Base-by-base conservation (phyloP, 345 rosid genomes). In the Eucalyptus sp. region DNA sequence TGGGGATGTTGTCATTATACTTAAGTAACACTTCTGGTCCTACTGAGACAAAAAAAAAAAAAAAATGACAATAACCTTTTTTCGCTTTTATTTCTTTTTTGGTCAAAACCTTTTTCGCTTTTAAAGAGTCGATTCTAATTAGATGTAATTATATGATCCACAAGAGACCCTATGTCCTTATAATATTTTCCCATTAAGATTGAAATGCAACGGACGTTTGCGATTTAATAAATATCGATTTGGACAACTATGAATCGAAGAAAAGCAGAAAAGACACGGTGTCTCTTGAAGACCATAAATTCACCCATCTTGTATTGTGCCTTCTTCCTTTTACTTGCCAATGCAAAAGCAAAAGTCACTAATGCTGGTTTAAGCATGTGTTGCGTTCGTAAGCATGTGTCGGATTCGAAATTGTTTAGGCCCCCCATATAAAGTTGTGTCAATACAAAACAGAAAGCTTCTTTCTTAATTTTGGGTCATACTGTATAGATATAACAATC, bases 1-100 rank as follows among this genome's bases (percentile, higher is more conserved):
- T 3, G 27, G 25, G 27, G 12, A 56, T 56, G 13, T 2, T 56
- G 5, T 56, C 1, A 22, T 20, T 0, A 56, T 56, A 56, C 27
- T 1, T 24, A 24, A 9, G 13, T 22, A 24, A 56, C 62, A 4
- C 11, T 9, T 56, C 4, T 56, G 13, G 62, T 56, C 5, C 5
- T 4, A 27, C 1, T 22, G 5, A 8, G 60, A 22, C 27, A 22
- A 20, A 20, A 54, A 54, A 3, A 54, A 50, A 50, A 50, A 6
- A 12, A 54, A 54, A 56, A 56, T 56, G 13, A 56, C 13, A 0
- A 56, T 20, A 54, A 18, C 11, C 22, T 0, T 51, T 51, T 51
- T 51, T 51, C 20, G 3, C 8, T 16, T 11, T 48, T 50, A 41
- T 50, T 50, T 50, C 0, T 50, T 6, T 16, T 16, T 50, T 6